A percentile compares a stretch with the other conserved stretches of the same genome.
These are phyloP conservation scores for Lithocarpus polystachyus DNA, from an alignment of 306 rosid species.

Conservation along the genomic window DNA sequence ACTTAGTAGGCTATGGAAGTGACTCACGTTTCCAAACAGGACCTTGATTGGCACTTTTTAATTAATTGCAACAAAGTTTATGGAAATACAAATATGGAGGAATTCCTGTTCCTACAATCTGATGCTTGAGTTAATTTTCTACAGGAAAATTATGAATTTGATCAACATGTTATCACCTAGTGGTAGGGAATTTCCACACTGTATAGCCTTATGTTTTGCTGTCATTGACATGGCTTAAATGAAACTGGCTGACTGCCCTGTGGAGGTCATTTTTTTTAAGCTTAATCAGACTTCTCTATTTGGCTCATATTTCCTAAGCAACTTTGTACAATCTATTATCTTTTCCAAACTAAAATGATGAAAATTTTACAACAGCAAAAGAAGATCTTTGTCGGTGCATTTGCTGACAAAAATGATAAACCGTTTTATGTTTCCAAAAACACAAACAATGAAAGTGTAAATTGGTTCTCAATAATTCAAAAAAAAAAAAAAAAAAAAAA, in stretches of 20 bases:
- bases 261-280: no score
- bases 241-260: no score
- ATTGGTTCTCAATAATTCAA: no score
- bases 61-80: background rate
- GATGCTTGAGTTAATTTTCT: background rate
- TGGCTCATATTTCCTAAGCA: background rate
- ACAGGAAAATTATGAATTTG: background rate
- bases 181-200: background rate
- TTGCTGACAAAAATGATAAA: background rate
- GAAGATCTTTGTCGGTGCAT: background rate
- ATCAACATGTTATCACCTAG: background rate
- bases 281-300: background rate
- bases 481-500: background rate
- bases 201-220: background rate
- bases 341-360: background rate
- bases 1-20: background rate
- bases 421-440: background rate
- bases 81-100: background rate
- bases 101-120: background rate
- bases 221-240: no score
- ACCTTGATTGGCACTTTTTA: background rate
- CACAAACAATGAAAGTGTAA: background rate
- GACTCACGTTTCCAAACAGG: background rate
- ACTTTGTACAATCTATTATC: background rate
- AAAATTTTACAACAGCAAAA: background rate